A percentile compares a stretch with the other conserved stretches of the same genome.
Evolutionary conservation across 306 rosid genomes (phyloP).

Genomic region (Prunus davidiana): DNA sequence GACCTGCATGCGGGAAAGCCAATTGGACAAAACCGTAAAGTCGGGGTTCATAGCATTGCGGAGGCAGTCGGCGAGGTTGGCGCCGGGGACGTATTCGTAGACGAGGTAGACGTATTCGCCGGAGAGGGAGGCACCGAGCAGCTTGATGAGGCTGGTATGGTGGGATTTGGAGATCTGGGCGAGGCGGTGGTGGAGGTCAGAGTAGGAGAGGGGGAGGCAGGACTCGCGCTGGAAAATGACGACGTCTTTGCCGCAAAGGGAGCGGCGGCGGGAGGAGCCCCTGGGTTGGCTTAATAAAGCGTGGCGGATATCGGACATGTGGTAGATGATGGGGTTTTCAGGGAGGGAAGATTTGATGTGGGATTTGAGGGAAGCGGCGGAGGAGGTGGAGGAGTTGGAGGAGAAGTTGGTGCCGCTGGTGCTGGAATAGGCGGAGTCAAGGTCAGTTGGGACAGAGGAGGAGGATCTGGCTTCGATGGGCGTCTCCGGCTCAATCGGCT

Average conservation of each 20-base stretch:
- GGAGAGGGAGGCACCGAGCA: slow-evolving; percentile 75
- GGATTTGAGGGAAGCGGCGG: slow-evolving; percentile 54
- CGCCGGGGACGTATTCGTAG: slow-evolving; percentile 66
- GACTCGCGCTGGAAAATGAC: slow-evolving; percentile 62
- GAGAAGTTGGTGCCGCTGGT: slow-evolving; percentile 32
- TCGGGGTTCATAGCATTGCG: slow-evolving; percentile 65
- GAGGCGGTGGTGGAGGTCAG: slow-evolving; percentile 50
- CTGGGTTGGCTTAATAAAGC: slow-evolving; percentile 38
- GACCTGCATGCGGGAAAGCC: slow-evolving; percentile 72
- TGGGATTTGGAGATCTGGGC: slow-evolving; percentile 59
- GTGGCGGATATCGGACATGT: slow-evolving; percentile 53
- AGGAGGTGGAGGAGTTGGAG: slow-evolving; percentile 52
- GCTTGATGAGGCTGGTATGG: slow-evolving; percentile 67
- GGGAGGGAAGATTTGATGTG: slow-evolving; percentile 57
- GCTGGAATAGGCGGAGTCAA: slow-evolving; percentile 11
- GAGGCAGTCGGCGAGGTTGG: slow-evolving; percentile 67
- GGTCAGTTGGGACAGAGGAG: slow-evolving; percentile 9
- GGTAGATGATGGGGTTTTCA: slow-evolving; percentile 63
- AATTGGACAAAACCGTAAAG: slow-evolving; percentile 60
- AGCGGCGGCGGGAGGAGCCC: slow-evolving; percentile 60
- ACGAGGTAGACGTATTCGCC: slow-evolving; percentile 58
- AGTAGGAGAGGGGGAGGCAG: slow-evolving; percentile 41
- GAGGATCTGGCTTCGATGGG: slow-evolving; percentile 4
- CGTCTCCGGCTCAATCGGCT: slow-evolving; percentile 41
- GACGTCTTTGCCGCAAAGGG: slow-evolving; percentile 47